Percentiles rank a stretch among this genome's conserved stretches.
phyloP scores from a whole-genome alignment of 495 filamentous ascomycete species.

The Podospora comata region DNA sequence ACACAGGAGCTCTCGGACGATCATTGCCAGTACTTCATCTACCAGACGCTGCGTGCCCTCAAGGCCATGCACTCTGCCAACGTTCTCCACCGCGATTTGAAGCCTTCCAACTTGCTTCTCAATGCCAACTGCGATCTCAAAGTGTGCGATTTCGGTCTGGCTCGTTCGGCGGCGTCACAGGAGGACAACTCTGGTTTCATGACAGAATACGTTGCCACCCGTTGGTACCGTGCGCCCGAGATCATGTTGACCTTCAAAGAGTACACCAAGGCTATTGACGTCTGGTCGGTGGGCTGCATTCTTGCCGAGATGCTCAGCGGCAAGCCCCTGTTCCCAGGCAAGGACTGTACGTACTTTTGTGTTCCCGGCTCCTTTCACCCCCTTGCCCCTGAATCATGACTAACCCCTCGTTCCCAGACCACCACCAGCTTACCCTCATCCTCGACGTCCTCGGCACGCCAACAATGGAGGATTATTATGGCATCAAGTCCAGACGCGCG shows the following conservation, averaged over 20 bases:
- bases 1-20: conserved; percentile 98
- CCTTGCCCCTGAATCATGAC: conserved; percentile 14
- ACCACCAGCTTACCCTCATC: conserved; percentile 97
- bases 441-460: conserved; percentile 97
- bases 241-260: conserved; percentile 99
- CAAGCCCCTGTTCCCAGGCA: conserved; percentile 97
- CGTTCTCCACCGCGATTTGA: conserved; percentile 94
- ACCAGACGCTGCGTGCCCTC: conserved; percentile 95
- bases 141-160: conserved; percentile 97
- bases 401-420: conserved; percentile 56
- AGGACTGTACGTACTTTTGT: conserved; percentile 74
- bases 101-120: conserved; percentile 92
- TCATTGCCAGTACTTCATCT: conserved; percentile 99
- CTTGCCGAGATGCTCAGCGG: conserved; percentile 99
- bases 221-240: conserved; percentile 98
- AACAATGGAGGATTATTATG: conserved; percentile 99
- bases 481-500: conserved; percentile 97
- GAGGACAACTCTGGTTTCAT: conserved; percentile 99
- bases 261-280: conserved; percentile 99
- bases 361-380: background rate
- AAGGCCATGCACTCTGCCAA: conserved; percentile 99
- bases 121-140: conserved; percentile 99
- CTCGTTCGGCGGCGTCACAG: conserved; percentile 84
- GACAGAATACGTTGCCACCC: conserved; percentile 99
- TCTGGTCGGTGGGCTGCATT: conserved; percentile 99